Evolutionary conservation across 2,329 filamentous ascomycete species (phyloP).

Genomic region (Paracoccidioides lutzii): DNA sequence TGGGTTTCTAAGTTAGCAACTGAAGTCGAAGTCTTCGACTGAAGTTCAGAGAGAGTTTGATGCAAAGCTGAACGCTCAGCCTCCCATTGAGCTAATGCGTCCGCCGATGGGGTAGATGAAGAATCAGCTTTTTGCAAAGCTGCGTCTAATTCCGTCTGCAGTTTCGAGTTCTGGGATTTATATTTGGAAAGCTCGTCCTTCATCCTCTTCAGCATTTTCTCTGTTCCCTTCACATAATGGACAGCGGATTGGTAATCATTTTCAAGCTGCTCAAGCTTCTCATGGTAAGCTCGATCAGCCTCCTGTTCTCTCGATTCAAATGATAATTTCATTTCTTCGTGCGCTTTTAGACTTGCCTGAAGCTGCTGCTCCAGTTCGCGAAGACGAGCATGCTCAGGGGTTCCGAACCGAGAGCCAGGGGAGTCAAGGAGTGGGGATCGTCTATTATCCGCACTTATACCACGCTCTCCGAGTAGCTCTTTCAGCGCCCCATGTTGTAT

Average conservation of each 20-base stretch:
- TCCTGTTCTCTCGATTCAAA: conserved; percentile 73
- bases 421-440: conserved; percentile 61
- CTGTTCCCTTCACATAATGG: conserved; percentile 94
- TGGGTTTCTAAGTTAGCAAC: conserved; percentile 58
- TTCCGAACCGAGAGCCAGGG: conserved; percentile 60
- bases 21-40: conserved; percentile 55
- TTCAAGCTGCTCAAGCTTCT: conserved; percentile 86
- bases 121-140: conserved; percentile 43
- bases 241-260: conserved; percentile 97
- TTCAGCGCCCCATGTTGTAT: conserved; percentile 91
- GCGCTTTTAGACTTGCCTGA: conserved; percentile 58
- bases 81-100: conserved; percentile 55
- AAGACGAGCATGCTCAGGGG: conserved; percentile 65
- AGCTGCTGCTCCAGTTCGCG: conserved; percentile 83
- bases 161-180: conserved; percentile 69
- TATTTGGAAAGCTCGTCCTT: conserved; percentile 93
- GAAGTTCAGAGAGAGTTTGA: conserved; percentile 54
- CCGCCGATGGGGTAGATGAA: conserved; percentile 25
- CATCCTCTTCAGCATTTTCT: conserved; percentile 98
- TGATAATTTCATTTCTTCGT: conserved; percentile 69
- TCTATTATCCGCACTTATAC: conserved; percentile 59
- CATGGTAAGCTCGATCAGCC: conserved; percentile 77
- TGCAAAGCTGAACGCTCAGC: conserved; percentile 56
- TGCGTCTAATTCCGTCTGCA: conserved; percentile 69
- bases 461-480: conserved; percentile 79